Evolutionary conservation across 257 asterid species (phyloP).

Genomic region (Striga asiatica): DNA sequence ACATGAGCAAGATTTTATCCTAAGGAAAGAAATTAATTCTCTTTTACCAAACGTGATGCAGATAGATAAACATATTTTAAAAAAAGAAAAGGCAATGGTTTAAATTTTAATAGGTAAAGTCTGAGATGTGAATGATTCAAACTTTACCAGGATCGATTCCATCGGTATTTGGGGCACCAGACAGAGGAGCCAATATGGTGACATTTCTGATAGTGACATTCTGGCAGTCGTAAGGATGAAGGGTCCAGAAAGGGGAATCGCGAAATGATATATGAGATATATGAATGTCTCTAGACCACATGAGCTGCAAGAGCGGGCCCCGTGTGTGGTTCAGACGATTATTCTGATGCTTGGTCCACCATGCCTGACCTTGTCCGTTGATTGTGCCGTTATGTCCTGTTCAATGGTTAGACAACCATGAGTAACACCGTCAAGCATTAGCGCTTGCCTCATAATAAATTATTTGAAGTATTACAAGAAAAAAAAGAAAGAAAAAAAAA

Average conservation of each 20-base stretch:
- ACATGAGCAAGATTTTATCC: not conserved
- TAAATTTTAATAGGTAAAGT: constrained; percentile 43
- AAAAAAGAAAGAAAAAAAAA: not conserved
- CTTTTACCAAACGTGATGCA: not conserved
- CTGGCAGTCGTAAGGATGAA: constrained; percentile 88
- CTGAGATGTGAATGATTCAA: constrained; percentile 1
- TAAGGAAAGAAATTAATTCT: not conserved
- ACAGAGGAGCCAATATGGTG: constrained; percentile 77
- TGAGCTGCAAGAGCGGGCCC: constrained; percentile 88
- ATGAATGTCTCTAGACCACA: constrained; percentile 86
- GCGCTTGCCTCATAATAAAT: not conserved
- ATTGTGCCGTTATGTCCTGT: constrained; percentile 90
- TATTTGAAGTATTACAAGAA: not conserved
- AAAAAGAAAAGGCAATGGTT: not conserved
- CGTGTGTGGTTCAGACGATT: constrained; percentile 62
- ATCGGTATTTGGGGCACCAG: constrained; percentile 88
- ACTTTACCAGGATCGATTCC: constrained; percentile 90
- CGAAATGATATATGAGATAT: constrained; percentile 69
- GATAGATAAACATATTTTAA: not conserved
- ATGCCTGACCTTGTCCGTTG: constrained; percentile 75
- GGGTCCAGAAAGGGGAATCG: constrained; percentile 90
- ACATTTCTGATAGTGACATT: constrained; percentile 62
- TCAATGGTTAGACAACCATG: constrained; percentile 19
- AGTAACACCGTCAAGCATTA: constrained; percentile 2
- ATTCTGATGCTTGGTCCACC: constrained; percentile 76